Evolutionary conservation across 805 yeast species (phyloP), one percentile per base, ranked within the genome.

Genomic region (Starmerella gropengiesseri): DNA sequence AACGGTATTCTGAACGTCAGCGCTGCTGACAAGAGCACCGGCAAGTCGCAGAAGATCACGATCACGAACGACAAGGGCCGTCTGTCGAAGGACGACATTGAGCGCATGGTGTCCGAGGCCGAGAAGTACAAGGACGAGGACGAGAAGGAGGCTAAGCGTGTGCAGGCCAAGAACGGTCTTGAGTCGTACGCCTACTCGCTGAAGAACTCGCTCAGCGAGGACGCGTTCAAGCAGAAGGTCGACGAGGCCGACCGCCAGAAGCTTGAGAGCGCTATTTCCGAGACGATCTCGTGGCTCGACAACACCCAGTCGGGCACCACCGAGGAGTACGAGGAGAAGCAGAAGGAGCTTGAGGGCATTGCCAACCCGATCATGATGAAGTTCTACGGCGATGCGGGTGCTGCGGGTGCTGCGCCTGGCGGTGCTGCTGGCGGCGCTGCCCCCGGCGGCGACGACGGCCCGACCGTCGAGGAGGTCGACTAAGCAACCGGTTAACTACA

Each of bases 31-130:
- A 87, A 89, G 77, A 95, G 95, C 72, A 89, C 96, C 53, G 97
- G 96, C 74, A 89, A 87, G 76, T 70, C 94, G 57, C 85, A 81
- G 73, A 81, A 89, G 79, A 89, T 87, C 63, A 87, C 96, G 65
- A 89, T 87, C 69, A 87, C 96, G 69, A 89, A 87, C 73, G 96
- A 87, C 68, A 89, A 87, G 75, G 97, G 97, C 69, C 86, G 96
- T 77, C 75, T 87, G 62, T 84, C 95, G 52, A 83, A 86, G 77
- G 95, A 87, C 66, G 96, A 87, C 63, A 87, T 87, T 59, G 96
- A 89, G 73, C 81, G 87, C 70, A 87, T 87, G 97, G 95, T 89
- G 52, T 70, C 83, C 53, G 96, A 89, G 68, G 97, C 96, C 60
- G 96, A 89, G 74, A 87, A 86, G 74, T 87, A 70, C 78, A 86